These are phyloP conservation scores for Suillus alpinus DNA, from an alignment of 768 basidiomycete genomes.

Conservation along the genomic window DNA sequence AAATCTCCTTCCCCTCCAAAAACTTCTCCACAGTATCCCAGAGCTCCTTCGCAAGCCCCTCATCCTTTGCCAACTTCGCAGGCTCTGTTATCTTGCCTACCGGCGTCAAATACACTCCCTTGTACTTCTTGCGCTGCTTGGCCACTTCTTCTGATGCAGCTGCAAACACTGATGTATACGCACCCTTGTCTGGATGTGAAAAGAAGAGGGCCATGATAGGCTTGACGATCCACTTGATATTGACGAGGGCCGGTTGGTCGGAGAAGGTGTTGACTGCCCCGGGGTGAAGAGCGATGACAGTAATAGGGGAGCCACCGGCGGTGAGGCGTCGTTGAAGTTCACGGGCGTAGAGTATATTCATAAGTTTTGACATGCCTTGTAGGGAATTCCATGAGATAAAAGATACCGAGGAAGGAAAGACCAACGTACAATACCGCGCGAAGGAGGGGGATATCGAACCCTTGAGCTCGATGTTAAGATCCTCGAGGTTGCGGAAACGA, in stretches of 20 bases:
- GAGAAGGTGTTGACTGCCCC: conserved; percentile 27
- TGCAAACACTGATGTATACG: conserved; percentile 25
- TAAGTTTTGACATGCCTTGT: conserved; percentile 52
- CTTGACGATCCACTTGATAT: conserved; percentile 18
- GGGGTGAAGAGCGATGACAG: conserved; percentile 27
- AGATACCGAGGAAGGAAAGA: background rate
- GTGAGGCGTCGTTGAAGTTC: conserved; percentile 49
- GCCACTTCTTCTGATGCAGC: conserved; percentile 26
- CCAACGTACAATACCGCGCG: conserved; percentile 33
- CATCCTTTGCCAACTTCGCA: conserved; percentile 12
- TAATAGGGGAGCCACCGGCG: conserved; percentile 26
- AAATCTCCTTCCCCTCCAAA: conserved; percentile 21
- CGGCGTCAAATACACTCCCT: conserved; percentile 21
- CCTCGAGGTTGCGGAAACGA: conserved; percentile 31
- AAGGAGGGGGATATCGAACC: conserved; percentile 13
- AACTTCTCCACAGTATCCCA: conserved; percentile 27
- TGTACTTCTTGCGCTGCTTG: conserved; percentile 21
- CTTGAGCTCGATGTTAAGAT: conserved; percentile 36
- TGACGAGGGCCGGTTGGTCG: background rate
- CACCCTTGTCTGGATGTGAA: conserved; percentile 21
- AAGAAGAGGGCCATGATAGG: conserved; percentile 18
- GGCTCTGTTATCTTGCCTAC: conserved; percentile 15
- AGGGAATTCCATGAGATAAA: background rate
- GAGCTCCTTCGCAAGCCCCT: conserved; percentile 26
- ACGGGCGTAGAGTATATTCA: conserved; percentile 46